These are phyloP conservation scores for Uronychia setigera DNA, from an alignment of 73 alveolate genomes.

Conservation along the genomic window DNA sequence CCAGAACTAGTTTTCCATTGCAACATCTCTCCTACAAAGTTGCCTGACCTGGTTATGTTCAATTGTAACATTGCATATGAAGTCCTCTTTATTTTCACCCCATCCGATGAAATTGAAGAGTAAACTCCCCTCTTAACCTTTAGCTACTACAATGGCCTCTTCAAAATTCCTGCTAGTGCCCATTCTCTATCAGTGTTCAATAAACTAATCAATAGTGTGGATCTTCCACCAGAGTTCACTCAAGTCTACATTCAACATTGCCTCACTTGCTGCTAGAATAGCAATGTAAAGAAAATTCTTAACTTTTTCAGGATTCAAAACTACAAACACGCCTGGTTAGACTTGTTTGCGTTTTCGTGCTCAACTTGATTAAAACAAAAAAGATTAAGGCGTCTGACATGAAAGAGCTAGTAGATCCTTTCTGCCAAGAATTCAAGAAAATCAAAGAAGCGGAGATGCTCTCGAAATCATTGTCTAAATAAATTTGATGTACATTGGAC, in stretches of 20 bases:
- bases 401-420: constrained; percentile 47
- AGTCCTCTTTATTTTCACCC: constrained; percentile 60
- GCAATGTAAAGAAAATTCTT: no score
- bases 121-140: constrained; percentile 8
- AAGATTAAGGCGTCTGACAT: constrained; percentile 38
- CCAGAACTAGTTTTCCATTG: constrained; percentile 75
- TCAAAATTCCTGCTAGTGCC: constrained; percentile 10
- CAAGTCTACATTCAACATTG: constrained; percentile 53
- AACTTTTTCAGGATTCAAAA: no score
- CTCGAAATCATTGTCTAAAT: no score
- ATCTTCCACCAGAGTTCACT: constrained; percentile 58
- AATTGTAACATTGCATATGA: constrained; percentile 70
- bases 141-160: constrained; percentile 52
- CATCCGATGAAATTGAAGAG: constrained; percentile 46
- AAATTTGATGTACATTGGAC: no score
- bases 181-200: constrained; percentile 72
- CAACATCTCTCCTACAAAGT: constrained; percentile 68
- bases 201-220: constrained; percentile 48
- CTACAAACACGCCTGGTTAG: constrained; percentile 41
- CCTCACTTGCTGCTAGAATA: constrained; percentile 29
- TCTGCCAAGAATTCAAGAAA: constrained; percentile 55
- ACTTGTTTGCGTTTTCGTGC: constrained; percentile 14
- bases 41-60: constrained; percentile 65
- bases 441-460: constrained; percentile 54
- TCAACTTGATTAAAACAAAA: constrained; percentile 48